Conservation (phyloP, 345 rosid species). For the Eucalyptus pauciflora region DNA sequence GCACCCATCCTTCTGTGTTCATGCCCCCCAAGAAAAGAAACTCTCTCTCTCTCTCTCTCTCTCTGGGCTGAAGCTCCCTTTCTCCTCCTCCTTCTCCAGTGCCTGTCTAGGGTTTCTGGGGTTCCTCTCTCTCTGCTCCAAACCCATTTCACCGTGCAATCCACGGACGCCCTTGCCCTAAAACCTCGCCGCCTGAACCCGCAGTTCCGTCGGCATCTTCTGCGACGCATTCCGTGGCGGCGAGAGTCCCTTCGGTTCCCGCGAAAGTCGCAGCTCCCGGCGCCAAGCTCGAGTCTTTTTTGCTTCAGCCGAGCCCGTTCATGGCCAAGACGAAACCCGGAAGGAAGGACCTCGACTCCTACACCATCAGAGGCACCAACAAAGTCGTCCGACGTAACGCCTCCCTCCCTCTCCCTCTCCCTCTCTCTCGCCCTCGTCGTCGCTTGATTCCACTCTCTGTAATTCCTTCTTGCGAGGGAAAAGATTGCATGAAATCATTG, state of each 20-base stretch:
- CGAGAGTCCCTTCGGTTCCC: background rate
- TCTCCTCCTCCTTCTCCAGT: background rate
- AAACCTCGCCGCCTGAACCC: background rate
- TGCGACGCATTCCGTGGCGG: background rate
- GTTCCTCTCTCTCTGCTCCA: background rate
- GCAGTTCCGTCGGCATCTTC: background rate
- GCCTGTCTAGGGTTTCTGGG: background rate
- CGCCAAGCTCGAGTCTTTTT: background rate
- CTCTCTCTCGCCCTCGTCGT: background rate
- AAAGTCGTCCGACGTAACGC: constrained; percentile 1
- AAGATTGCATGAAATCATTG: background rate
- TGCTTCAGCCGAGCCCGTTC: background rate
- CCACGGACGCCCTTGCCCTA: background rate
- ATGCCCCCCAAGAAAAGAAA: background rate
- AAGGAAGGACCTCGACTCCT: constrained; percentile 2
- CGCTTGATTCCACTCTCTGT: background rate
- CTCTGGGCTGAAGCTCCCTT: background rate
- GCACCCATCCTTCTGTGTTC: background rate
- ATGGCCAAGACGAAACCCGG: constrained; percentile 7
- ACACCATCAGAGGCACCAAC: constrained; percentile 5
- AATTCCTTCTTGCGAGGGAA: background rate
- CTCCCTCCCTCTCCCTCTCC: background rate
- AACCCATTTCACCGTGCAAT: constrained; percentile 32
- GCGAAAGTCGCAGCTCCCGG: background rate
- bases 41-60: background rate